A percentile compares a stretch with the other conserved stretches of the same genome.
Conservation (phyloP, 2,329 filamentous ascomycete genomes). For the Cadophora sp. region DNA sequence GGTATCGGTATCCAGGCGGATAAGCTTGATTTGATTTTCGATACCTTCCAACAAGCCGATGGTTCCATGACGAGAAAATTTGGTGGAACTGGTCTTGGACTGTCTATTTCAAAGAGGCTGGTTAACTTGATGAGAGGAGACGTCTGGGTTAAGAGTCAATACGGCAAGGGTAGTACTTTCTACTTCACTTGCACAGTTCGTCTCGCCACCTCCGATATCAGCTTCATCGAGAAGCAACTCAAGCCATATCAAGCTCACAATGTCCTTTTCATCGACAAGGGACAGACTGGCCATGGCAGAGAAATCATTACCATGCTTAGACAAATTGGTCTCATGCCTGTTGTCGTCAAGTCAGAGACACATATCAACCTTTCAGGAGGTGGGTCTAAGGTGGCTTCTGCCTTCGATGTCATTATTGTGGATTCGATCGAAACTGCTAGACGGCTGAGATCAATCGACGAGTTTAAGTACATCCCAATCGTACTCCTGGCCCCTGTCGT, state of each 20-base stretch:
- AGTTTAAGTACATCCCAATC: slow-evolving; percentile 97
- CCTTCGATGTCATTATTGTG: slow-evolving; percentile 95
- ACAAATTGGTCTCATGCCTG: slow-evolving; percentile 78
- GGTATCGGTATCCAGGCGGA: slow-evolving; percentile 96
- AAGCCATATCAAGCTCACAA: slow-evolving; percentile 91
- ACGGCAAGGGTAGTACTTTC: slow-evolving; percentile 91
- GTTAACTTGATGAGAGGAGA: slow-evolving; percentile 97
- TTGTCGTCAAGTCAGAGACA: slow-evolving; percentile 82
- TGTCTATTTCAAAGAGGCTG: slow-evolving; percentile 93
- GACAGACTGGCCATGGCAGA: slow-evolving; percentile 77
- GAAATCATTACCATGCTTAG: slow-evolving; percentile 81
- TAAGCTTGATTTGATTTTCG: slow-evolving; percentile 96
- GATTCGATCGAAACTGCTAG: slow-evolving; percentile 93
- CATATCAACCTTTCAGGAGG: slow-evolving; percentile 64
- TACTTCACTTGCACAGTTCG: slow-evolving; percentile 95
- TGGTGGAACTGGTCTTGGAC: slow-evolving; percentile 88
- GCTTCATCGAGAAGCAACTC: slow-evolving; percentile 81
- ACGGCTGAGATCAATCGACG: slow-evolving; percentile 82
- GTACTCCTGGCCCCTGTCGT: slow-evolving; percentile 90
- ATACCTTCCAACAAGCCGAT: slow-evolving; percentile 98
- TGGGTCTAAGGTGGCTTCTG: slow-evolving; percentile 53
- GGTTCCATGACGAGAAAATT: slow-evolving; percentile 96
- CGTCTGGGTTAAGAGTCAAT: slow-evolving; percentile 94
- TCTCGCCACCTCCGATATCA: slow-evolving; percentile 79
- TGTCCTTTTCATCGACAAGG: slow-evolving; percentile 94